These are phyloP conservation scores for Fraxinus latifolia DNA, from an alignment of 305 asterid genomes.

Conservation along the genomic window DNA sequence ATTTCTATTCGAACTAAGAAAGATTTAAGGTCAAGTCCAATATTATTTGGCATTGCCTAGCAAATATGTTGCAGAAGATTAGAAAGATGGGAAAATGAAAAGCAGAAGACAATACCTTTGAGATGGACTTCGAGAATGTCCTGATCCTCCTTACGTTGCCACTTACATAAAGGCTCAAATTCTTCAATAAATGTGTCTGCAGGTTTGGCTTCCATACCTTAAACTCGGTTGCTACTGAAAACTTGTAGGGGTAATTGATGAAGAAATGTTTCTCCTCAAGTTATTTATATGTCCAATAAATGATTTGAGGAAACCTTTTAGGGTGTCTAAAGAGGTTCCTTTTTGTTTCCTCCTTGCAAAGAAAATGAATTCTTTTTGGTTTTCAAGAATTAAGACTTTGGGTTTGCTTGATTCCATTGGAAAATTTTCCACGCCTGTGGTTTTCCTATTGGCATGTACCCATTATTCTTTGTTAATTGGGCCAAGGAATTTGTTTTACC, in stretches of 20 bases:
- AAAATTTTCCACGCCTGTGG: background rate
- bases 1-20: no score
- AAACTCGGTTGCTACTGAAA: background rate
- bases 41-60: background rate
- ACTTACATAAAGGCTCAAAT: slow-evolving; percentile 60
- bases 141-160: slow-evolving; percentile 46
- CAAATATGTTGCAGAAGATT: background rate
- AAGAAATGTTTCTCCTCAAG: background rate
- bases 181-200: slow-evolving; percentile 29
- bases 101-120: slow-evolving; percentile 34
- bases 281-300: background rate
- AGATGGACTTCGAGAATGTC: slow-evolving; percentile 54
- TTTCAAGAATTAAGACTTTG: slow-evolving; percentile 13
- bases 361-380: slow-evolving; percentile 40
- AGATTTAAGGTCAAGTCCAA: no score
- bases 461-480: background rate
- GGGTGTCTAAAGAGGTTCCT: slow-evolving; percentile 34
- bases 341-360: slow-evolving; percentile 30
- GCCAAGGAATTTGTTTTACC: background rate
- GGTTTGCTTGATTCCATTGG: background rate
- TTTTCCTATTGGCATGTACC: slow-evolving; percentile 4
- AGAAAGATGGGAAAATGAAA: background rate
- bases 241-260: background rate
- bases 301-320: background rate
- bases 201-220: slow-evolving; percentile 38